phyloP scores from a whole-genome alignment of 2,329 filamentous ascomycete species.

The Thermomyces lanuginosus region DNA sequence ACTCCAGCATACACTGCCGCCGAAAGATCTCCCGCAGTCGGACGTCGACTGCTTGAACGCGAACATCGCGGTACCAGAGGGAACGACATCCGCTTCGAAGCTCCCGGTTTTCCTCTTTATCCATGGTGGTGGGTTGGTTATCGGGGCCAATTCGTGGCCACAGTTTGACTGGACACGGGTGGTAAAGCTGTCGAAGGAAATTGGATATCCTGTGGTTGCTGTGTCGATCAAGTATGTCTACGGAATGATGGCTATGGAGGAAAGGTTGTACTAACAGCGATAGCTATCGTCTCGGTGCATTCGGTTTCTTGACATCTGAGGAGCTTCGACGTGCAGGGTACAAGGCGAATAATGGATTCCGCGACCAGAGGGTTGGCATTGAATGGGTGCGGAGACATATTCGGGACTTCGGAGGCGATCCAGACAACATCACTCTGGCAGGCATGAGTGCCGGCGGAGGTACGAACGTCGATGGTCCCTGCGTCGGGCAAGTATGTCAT shows the following conservation, averaged over 20 bases:
- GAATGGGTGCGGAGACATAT: constrained; percentile 28
- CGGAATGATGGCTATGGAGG: not conserved
- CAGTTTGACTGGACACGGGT: constrained; percentile 34
- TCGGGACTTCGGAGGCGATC: constrained; percentile 26
- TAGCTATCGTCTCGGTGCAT: constrained; percentile 32
- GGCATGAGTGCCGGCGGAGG: constrained; percentile 34
- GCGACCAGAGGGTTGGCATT: constrained; percentile 32
- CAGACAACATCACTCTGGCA: constrained; percentile 24
- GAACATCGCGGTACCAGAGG: constrained; percentile 33
- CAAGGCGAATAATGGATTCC: constrained; percentile 30
- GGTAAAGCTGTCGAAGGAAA: constrained; percentile 29
- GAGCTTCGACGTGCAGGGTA: constrained; percentile 32
- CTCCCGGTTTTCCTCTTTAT: constrained; percentile 39
- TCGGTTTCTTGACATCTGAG: constrained; percentile 34
- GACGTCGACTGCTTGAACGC: constrained; percentile 37
- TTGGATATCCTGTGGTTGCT: constrained; percentile 32
- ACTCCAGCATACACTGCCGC: constrained; percentile 33
- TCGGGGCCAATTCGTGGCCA: constrained; percentile 37
- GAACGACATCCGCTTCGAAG: constrained; percentile 12
- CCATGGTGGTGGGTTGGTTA: constrained; percentile 36
- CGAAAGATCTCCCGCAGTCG: constrained; percentile 23
- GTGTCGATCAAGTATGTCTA: constrained; percentile 28
- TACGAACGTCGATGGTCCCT: constrained; percentile 12
- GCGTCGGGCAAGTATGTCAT: not conserved
- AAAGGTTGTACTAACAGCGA: constrained; percentile 5